Conservation (phyloP, 306 rosid genomes). For the Castanea sativa region DNA sequence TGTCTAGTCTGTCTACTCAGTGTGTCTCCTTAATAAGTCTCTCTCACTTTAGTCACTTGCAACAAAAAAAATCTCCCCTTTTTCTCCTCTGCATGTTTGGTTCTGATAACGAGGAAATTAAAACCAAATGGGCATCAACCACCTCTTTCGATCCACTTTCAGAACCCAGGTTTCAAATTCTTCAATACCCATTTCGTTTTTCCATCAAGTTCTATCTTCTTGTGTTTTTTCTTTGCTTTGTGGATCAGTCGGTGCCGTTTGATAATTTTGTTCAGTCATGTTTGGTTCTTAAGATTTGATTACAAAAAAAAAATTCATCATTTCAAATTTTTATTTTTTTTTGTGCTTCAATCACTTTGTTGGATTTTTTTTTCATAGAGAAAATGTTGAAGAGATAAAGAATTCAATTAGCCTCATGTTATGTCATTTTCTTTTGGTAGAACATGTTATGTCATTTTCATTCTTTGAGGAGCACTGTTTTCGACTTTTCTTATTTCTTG, state of each 20-base stretch:
- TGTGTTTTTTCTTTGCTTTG: background rate
- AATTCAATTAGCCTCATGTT: background rate
- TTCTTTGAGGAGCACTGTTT: background rate
- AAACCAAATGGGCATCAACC: conserved; percentile 29
- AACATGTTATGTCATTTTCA: background rate
- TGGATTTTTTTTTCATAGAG: no score
- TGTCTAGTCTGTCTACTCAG: no score
- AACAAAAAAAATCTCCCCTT: background rate
- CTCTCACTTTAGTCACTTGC: background rate
- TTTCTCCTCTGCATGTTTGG: background rate
- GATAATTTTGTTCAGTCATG: background rate
- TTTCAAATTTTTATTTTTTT: no score
- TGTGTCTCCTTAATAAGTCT: no score
- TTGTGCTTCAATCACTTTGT: background rate
- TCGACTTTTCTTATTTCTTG: background rate
- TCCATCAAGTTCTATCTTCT: background rate
- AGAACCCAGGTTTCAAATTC: conserved; percentile 36
- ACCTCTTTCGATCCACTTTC: conserved; percentile 40
- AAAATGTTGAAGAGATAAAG: background rate
- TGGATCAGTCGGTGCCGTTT: background rate
- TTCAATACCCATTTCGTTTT: background rate
- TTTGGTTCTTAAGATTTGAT: background rate
- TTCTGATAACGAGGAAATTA: background rate
- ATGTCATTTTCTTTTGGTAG: background rate
- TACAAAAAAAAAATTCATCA: background rate